Conservation (phyloP, 2,329 filamentous ascomycete genomes). For the Fusarium sp. region DNA sequence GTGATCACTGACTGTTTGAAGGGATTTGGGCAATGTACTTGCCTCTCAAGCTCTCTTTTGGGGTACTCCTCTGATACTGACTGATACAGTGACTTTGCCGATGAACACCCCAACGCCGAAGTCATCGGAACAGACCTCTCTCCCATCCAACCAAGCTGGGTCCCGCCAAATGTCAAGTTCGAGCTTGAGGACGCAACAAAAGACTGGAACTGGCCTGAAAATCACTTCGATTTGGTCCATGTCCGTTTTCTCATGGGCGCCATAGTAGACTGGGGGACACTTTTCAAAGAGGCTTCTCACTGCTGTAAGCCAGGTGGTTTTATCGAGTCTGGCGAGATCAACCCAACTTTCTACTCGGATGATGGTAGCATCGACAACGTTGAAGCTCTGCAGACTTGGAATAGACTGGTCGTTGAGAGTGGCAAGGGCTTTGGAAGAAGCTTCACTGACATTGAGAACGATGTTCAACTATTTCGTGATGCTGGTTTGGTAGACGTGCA, state of each 20-base stretch:
- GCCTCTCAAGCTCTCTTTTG: fast-evolving
- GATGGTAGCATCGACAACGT: background rate
- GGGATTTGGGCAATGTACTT: background rate
- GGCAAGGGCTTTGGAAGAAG: background rate
- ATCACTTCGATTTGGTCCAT: background rate
- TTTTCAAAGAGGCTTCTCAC: background rate
- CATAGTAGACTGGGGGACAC: background rate
- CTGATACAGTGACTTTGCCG: background rate
- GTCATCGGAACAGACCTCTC: background rate
- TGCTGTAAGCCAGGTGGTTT: background rate
- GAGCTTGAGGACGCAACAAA: background rate
- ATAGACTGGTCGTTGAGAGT: background rate
- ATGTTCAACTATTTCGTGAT: background rate
- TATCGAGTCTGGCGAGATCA: background rate
- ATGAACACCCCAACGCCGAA: background rate
- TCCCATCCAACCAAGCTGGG: background rate
- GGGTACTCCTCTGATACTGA: fast-evolving
- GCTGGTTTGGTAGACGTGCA: constrained; percentile 2
- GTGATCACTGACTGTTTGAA: background rate
- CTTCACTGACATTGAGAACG: background rate
- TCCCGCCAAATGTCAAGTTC: background rate
- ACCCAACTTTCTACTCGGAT: background rate
- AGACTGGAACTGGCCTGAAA: background rate
- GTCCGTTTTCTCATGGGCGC: background rate
- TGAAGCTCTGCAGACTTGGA: background rate